Percentiles rank a stretch among this genome's conserved stretches.
Conservation (phyloP, 2,329 filamentous ascomycete genomes). For the Niveomyces coronatus region DNA sequence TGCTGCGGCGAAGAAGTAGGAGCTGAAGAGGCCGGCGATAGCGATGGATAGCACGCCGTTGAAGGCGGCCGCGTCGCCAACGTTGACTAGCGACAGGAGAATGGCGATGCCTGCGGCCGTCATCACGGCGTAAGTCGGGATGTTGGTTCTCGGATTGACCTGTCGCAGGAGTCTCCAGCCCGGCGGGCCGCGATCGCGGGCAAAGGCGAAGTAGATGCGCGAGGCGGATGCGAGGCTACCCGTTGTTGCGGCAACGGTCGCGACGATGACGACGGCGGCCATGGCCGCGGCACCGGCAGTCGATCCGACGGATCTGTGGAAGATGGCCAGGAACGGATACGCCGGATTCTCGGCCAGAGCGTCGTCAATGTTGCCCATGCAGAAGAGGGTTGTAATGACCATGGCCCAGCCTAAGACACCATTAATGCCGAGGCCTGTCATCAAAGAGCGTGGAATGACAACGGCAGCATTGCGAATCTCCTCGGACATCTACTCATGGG, state of each 20-base stretch:
- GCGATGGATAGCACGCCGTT: slow-evolving; percentile 20
- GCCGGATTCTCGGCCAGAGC: slow-evolving; percentile 34
- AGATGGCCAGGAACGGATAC: slow-evolving; percentile 50
- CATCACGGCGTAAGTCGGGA: slow-evolving; percentile 19
- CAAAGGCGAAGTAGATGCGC: slow-evolving; percentile 45
- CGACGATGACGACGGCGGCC: slow-evolving; percentile 37
- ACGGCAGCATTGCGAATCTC: slow-evolving; percentile 37
- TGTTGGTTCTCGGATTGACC: slow-evolving; percentile 15
- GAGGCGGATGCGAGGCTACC: slow-evolving; percentile 47
- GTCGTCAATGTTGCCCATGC: slow-evolving; percentile 35
- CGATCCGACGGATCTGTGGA: slow-evolving; percentile 38
- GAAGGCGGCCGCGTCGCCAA: slow-evolving; percentile 21
- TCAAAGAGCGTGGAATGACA: slow-evolving; percentile 40
- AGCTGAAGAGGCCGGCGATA: slow-evolving; percentile 20
- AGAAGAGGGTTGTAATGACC: slow-evolving; percentile 45
- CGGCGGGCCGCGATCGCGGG: slow-evolving; percentile 22
- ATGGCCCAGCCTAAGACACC: slow-evolving; percentile 44
- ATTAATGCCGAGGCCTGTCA: slow-evolving; percentile 38
- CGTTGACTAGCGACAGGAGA: slow-evolving; percentile 23
- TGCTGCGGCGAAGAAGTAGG: slow-evolving; percentile 20
- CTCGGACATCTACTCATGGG: slow-evolving; percentile 28
- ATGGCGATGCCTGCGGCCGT: slow-evolving; percentile 18
- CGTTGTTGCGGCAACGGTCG: slow-evolving; percentile 37
- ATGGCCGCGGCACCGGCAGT: slow-evolving; percentile 38
- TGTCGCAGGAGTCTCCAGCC: slow-evolving; percentile 18